Percentiles rank a stretch among this genome's conserved stretches.
phyloP scores from a whole-genome alignment of 106 monocot genomes.

The Agapanthus africanus region DNA sequence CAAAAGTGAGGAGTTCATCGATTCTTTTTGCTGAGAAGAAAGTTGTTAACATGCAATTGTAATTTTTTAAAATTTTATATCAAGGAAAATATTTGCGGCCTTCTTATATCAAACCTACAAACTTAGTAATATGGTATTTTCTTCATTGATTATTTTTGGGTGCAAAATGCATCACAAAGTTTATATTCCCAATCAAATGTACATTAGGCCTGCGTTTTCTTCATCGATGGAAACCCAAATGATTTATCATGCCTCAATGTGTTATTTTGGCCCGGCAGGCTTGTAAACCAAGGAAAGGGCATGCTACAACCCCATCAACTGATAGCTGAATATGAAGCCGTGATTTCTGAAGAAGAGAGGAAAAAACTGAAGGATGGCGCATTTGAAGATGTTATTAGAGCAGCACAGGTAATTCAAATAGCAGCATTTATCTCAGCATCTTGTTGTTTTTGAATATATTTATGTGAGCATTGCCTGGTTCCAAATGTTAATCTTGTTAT shows the following conservation, averaged over 20 bases:
- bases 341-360: constrained; percentile 17
- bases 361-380: constrained; percentile 26
- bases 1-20: too few relatives aligned
- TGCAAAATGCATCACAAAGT: too few relatives aligned
- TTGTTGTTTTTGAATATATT: too few relatives aligned
- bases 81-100: background rate
- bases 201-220: background rate
- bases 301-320: constrained; percentile 15
- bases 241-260: background rate
- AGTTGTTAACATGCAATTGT: too few relatives aligned
- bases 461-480: too few relatives aligned
- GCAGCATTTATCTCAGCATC: background rate
- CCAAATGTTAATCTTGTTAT: too few relatives aligned
- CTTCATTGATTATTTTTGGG: background rate
- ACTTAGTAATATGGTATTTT: background rate
- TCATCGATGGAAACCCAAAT: background rate
- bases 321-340: constrained; percentile 12
- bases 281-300: constrained; percentile 15
- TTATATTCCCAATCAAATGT: too few relatives aligned
- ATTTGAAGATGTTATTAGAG: constrained; percentile 42
- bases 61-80: too few relatives aligned
- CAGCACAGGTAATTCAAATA: constrained; percentile 36
- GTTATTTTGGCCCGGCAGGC: constrained; percentile 1
- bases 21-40: too few relatives aligned
- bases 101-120: background rate